These are phyloP conservation scores for Cadophora luteo-olivacea DNA, from an alignment of 2,329 filamentous ascomycete species.

Conservation along the genomic window DNA sequence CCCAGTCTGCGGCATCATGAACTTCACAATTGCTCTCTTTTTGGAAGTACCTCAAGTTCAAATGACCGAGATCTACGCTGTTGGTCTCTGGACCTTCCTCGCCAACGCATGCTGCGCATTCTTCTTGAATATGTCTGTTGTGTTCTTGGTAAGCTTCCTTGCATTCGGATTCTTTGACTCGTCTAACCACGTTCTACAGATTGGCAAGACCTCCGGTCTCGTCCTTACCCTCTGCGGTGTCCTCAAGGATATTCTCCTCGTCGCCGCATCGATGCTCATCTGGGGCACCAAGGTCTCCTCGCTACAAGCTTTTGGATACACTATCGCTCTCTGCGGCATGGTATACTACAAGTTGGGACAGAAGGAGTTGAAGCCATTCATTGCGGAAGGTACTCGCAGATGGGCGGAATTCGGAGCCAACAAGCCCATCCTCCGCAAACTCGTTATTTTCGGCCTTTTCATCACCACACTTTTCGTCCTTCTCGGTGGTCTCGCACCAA, in stretches of 20 bases:
- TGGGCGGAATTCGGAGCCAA: conserved; percentile 87
- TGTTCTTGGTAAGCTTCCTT: conserved; percentile 72
- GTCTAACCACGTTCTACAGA: conserved; percentile 55
- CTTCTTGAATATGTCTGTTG: conserved; percentile 82
- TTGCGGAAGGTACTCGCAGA: conserved; percentile 72
- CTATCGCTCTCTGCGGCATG: conserved; percentile 79
- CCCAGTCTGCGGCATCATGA: conserved; percentile 83
- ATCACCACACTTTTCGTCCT: conserved; percentile 73
- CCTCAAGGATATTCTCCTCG: conserved; percentile 86
- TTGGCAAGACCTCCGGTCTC: conserved; percentile 86
- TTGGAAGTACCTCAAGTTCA: conserved; percentile 75
- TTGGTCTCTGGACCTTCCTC: conserved; percentile 76
- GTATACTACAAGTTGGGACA: conserved; percentile 86
- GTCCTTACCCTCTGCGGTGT: conserved; percentile 88
- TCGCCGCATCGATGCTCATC: conserved; percentile 79
- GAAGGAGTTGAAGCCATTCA: conserved; percentile 83
- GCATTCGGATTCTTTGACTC: not conserved
- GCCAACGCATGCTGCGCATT: conserved; percentile 81
- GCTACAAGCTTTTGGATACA: conserved; percentile 85
- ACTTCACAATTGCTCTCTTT: conserved; percentile 74
- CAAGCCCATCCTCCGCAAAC: conserved; percentile 79
- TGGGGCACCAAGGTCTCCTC: conserved; percentile 77
- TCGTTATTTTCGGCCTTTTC: conserved; percentile 70
- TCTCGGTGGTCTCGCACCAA: conserved; percentile 70
- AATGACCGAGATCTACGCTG: conserved; percentile 73